Evolutionary conservation across 441 rosid species (phyloP), one percentile per base, ranked within the genome.

Genomic region (Erodium texanum): DNA sequence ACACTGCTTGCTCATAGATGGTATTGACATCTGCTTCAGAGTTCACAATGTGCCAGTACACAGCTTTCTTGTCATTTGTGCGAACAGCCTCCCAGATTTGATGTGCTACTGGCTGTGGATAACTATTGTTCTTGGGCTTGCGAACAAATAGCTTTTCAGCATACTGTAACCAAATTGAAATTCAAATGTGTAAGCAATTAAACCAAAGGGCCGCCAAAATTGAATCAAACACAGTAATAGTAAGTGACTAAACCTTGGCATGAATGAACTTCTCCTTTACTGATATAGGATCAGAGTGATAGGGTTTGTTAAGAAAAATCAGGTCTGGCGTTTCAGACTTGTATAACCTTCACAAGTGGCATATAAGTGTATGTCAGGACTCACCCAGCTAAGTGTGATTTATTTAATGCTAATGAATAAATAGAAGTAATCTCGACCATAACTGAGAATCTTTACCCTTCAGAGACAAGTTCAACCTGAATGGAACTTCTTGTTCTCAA

Each of bases 201-300:
- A n/a, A 32, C 6, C 36, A 32, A 2, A 32, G 36, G 36, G 36
- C 27, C 7, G 29, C 70, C 24, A 45, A 10, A 65, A 54, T 22
- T 32, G 56, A 67, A 23, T 62, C 72, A 27, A 43, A 62, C 24
- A 5, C 10, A 62, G 41, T 48, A 22, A 73, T 14, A 24, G 34
- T 24, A 71, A 70, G 62, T 16, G 15, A 27, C 54, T 15, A 58
- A 34, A 93, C 99, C 97, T 96, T 96, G 62, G 97, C 92, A 78
- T 93, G 99, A 70, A 96, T 96, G 78, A 88, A 96, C 83, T 90
- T 96, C 84, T 96, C 99, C 87, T 96, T 96, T 34, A 87, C 80
- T 68, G 94, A 84, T 79, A 96, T 90, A 75, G 87, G 78, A 84
- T 96, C 99, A 38, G 81, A 70, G 66, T 80, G 87, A 82, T 74